These are phyloP conservation scores for Vicia villosa DNA, from an alignment of 306 rosid species.

Conservation along the genomic window DNA sequence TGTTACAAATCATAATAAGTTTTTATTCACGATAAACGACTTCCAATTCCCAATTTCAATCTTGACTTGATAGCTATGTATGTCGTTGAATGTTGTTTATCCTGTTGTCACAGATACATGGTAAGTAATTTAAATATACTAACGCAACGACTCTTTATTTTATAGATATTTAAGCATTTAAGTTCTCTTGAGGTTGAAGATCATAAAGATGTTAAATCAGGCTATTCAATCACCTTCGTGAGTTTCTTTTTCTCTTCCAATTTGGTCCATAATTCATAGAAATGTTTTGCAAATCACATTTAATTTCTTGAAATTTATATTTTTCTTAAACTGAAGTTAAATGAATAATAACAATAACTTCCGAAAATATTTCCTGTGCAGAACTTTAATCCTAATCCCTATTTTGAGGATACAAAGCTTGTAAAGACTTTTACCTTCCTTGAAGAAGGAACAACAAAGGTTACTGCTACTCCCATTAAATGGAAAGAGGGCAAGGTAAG, in stretches of 20 bases:
- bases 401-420: constrained; percentile 82
- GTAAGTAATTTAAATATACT: constrained; percentile 13
- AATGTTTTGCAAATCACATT: not conserved
- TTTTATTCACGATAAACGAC: not conserved
- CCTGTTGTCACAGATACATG: not conserved
- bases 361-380: constrained; percentile 41
- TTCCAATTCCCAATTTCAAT: not conserved
- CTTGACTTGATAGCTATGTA: not conserved
- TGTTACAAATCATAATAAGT: not conserved
- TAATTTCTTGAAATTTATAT: not conserved
- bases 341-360: not conserved
- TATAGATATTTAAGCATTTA: constrained; percentile 82
- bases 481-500: constrained; percentile 97
- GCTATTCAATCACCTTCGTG: constrained; percentile 81
- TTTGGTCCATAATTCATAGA: not conserved
- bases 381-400: constrained; percentile 85
- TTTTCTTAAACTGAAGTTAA: not conserved
- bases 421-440: constrained; percentile 80
- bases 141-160: not conserved
- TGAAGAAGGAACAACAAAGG: constrained; percentile 85
- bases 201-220: constrained; percentile 87
- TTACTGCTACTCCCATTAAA: constrained; percentile 78
- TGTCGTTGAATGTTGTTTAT: not conserved
- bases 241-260: constrained; percentile 45
- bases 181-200: constrained; percentile 92